phyloP scores from a whole-genome alignment of 2,329 filamentous ascomycete genomes.

The Xylariales sp. region DNA sequence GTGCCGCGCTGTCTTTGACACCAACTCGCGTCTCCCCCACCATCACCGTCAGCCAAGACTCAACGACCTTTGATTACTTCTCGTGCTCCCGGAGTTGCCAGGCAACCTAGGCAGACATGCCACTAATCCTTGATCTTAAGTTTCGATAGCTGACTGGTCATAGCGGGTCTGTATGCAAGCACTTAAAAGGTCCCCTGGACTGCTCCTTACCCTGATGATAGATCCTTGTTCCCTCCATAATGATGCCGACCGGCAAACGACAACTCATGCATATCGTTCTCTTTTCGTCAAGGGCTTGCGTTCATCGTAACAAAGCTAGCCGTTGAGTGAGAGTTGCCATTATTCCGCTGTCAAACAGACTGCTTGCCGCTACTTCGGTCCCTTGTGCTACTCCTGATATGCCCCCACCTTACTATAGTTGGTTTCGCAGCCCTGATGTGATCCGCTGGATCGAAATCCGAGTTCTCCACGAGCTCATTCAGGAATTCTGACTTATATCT shows the following conservation, averaged over 20 bases:
- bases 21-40: slow-evolving; percentile 23
- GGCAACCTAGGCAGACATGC: slow-evolving; percentile 26
- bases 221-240: slow-evolving; percentile 6
- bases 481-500: slow-evolving; percentile 32
- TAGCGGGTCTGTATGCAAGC: slow-evolving; percentile 28
- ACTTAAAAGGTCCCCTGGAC: slow-evolving; percentile 23
- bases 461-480: slow-evolving; percentile 21
- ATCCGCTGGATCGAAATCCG: slow-evolving; percentile 21
- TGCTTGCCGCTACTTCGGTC: slow-evolving; percentile 14
- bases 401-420: slow-evolving; percentile 21
- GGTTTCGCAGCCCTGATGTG: slow-evolving; percentile 23
- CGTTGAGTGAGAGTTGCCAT: slow-evolving; percentile 16
- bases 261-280: slow-evolving; percentile 7
- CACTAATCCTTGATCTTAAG: slow-evolving; percentile 19
- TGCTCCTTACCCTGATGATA: slow-evolving; percentile 7
- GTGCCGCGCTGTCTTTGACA: slow-evolving; percentile 27
- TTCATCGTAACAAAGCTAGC: slow-evolving; percentile 1
- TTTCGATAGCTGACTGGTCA: background rate
- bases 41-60: slow-evolving; percentile 20
- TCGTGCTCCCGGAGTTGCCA: slow-evolving; percentile 26
- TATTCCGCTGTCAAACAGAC: slow-evolving; percentile 19
- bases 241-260: slow-evolving; percentile 7
- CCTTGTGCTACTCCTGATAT: slow-evolving; percentile 17
- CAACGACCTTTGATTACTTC: slow-evolving; percentile 15
- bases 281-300: slow-evolving; percentile 4